Evolutionary conservation across 768 basidiomycete genomes (phyloP).

Genomic region (Hemileccinum rubropunctum): DNA sequence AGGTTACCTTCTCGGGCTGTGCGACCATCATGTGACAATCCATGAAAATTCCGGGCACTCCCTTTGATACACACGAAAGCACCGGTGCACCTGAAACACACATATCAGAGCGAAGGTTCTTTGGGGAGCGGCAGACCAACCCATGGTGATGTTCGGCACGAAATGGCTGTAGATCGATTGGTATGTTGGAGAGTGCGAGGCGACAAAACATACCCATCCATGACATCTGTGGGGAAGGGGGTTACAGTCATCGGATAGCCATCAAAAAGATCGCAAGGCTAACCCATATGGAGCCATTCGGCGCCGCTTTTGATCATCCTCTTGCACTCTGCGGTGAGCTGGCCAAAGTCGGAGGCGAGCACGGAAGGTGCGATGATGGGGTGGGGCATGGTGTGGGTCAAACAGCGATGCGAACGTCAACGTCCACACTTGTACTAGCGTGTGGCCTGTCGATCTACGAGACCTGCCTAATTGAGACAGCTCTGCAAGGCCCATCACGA

Average conservation of each 20-base stretch:
- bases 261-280: slow-evolving; percentile 3
- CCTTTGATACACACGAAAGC: slow-evolving; percentile 78
- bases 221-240: slow-evolving; percentile 67
- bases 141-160: slow-evolving; percentile 98
- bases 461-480: slow-evolving; percentile 24
- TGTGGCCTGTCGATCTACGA: slow-evolving; percentile 17
- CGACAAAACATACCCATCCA: slow-evolving; percentile 76
- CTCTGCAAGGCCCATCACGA: no score
- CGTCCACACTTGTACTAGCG: not conserved
- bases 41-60: slow-evolving; percentile 96
- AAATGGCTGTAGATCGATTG: slow-evolving; percentile 68
- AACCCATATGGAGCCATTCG: slow-evolving; percentile 98
- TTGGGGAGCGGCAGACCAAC: slow-evolving; percentile 37
- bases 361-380: slow-evolving; percentile 97
- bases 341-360: slow-evolving; percentile 95
- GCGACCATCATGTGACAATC: slow-evolving; percentile 99
- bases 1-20: slow-evolving; percentile 79
- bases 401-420: slow-evolving; percentile 4
- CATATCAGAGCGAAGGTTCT: slow-evolving; percentile 11
- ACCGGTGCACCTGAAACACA: slow-evolving; percentile 72
- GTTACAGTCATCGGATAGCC: slow-evolving; percentile 9
- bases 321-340: slow-evolving; percentile 92
- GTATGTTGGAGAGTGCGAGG: not conserved
- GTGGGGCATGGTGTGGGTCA: slow-evolving; percentile 59
- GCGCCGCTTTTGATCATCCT: slow-evolving; percentile 95